Base-by-base conservation (phyloP, 139 green algal genomes). In the Picochlorum sp. region DNA sequence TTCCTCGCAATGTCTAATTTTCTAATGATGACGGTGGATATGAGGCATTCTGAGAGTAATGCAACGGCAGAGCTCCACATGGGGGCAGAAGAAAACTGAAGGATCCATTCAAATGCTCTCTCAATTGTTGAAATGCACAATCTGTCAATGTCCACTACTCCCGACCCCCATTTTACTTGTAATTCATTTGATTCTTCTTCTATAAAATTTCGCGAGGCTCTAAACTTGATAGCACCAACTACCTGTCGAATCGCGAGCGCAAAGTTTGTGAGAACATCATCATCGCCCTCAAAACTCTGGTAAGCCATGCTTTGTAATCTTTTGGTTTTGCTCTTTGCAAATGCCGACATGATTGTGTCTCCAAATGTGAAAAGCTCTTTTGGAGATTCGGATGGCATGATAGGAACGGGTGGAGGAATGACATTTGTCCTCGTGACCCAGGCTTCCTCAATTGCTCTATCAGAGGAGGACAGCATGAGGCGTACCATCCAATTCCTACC, bases 231-330 rank as follows among this genome's bases (percentile, higher is more conserved):
- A 34, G 30, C 41, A 20, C 49, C 18, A 37, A 58, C 44, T 38
- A 24, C 62, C 26, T 21, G 45, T 45, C 18, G 34, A 37, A 13
- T 21, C 10, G 56, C 32, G 45, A 14, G 46, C 8, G 4, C 41
- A 21, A 3, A 69, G 32, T 3, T 56, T 64, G 67, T 70, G 66
- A 32, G 57, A 23, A 10, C 47, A 20, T 54, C 47, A 54, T 54
- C 51, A 59, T 59, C 51, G 5, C 51, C 23, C 21, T 59, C 23
- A 30, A 38, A 59, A 11, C 51, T 34, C 6, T 38, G n/a, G 26
- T 59, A 34, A n/a, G 13, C 23, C 6, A 6, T 9, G 4, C 23
- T 14, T 11, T 38, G 23, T 30, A 20, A 34, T 15, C 34, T 30
- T 38, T 20, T 38, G 11, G 6, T 23, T 34, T 23, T 59, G n/a